Evolutionary conservation across 2,329 filamentous ascomycete genomes (phyloP), one percentile per base, ranked within the genome.

Genomic region (Cordyceps cateniannulata): DNA sequence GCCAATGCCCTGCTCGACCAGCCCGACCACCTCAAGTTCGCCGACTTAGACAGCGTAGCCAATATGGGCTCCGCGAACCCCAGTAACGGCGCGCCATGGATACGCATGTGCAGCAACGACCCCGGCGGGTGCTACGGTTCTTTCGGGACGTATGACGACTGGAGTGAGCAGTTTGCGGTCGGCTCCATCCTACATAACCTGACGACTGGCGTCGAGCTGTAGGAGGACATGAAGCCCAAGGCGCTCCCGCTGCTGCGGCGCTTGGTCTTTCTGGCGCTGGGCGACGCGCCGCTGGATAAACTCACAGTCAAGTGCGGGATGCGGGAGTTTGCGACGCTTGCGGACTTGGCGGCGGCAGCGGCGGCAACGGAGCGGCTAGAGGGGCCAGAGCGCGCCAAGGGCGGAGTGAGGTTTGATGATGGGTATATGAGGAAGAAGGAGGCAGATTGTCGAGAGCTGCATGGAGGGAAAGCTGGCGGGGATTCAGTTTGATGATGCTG

Each of bases 11-110:
- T 63, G 18, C 58, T 65, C 18, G 60, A 62, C 42, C 10, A 5
- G 18, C 14, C 42, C 18, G 62, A 62, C 50, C 58, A 64, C 27
- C 2, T 65, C 16, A 62, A 63, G 29, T 60, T 65, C 22, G 59
- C 55, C 22, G 62, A 64, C 51, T 64, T 65, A 24, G 60, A 64
- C 16, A 48, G 24, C 22, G 25, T 27, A 22, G 44, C 29, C 18
- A 54, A 35, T 22, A 62, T 62, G 1, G 62, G 63, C 12, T 54
- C 42, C 18, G 14, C 10, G 9, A 57, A 29, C 20, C 27, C 35
- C 18, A 42, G 63, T 29, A 56, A 22, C 20, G 18, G 29, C n/a
- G 47, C 47, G 2, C 61, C 55, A 12, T 63, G 59, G 63, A 51
- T 52, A 47, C 59, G 62, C 5, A 6, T 62, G 47, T 45, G 22